phyloP scores from a whole-genome alignment of 2,329 filamentous ascomycete species.

The Trichothecium sympodiale region DNA sequence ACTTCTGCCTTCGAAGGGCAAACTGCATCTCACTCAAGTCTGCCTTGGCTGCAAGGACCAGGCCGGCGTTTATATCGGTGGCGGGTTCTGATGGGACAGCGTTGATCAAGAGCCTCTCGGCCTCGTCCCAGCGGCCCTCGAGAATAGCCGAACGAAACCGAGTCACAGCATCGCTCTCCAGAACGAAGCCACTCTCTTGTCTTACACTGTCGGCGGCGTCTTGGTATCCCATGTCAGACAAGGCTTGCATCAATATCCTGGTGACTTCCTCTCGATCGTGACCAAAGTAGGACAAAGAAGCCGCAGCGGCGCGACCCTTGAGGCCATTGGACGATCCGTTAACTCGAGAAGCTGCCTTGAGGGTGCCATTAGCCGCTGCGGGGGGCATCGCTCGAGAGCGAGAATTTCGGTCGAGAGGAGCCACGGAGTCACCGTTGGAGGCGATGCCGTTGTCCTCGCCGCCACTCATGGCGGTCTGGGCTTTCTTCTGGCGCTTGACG shows the following conservation, averaged over 20 bases:
- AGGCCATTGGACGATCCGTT: conserved; percentile 41
- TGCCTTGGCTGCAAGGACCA: conserved; percentile 65
- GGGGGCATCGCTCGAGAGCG: conserved; percentile 11
- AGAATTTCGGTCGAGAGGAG: conserved; percentile 21
- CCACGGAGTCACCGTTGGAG: conserved; percentile 42
- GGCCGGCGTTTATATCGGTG: conserved; percentile 35
- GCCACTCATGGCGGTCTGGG: conserved; percentile 47
- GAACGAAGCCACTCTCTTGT: conserved; percentile 72
- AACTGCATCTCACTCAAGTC: conserved; percentile 77
- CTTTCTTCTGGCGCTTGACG: conserved; percentile 45
- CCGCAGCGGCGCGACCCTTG: conserved; percentile 9
- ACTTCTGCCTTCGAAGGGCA: conserved; percentile 86
- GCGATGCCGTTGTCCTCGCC: conserved; percentile 39
- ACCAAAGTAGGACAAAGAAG: conserved; percentile 52
- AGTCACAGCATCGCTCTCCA: conserved; percentile 81
- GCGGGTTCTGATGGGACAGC: conserved; percentile 24
- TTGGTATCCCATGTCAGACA: conserved; percentile 80
- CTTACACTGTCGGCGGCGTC: conserved; percentile 64
- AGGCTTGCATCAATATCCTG: conserved; percentile 79
- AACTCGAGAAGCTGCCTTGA: conserved; percentile 30
- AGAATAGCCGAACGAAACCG: conserved; percentile 74
- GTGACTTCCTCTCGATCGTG: conserved; percentile 91
- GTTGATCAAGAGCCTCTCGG: conserved; percentile 69
- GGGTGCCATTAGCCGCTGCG: conserved; percentile 32
- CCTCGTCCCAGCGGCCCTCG: conserved; percentile 69